phyloP scores from a whole-genome alignment of 495 filamentous ascomycete genomes.

The Annulohypoxylon bovei region DNA sequence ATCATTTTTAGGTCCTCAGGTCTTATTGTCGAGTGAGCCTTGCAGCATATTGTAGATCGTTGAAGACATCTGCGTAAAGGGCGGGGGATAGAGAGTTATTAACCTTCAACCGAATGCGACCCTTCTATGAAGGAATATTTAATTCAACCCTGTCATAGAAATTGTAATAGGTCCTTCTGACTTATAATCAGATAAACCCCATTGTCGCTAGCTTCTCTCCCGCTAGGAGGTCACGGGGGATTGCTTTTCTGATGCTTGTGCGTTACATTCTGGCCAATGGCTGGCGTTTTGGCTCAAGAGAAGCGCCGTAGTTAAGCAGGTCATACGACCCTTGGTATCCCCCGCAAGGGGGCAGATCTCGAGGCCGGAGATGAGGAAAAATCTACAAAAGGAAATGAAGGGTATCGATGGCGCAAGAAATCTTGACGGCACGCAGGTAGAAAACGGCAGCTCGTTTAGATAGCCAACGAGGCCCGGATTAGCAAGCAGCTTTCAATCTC shows the following conservation, averaged over 20 bases:
- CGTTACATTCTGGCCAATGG: conserved; percentile 34
- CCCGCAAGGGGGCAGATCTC: conserved; percentile 41
- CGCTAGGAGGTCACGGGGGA: conserved; percentile 33
- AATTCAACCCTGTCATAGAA: conserved; percentile 25
- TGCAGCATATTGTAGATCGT: conserved; percentile 30
- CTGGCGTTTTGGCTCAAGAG: conserved; percentile 20
- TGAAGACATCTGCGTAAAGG: conserved; percentile 20
- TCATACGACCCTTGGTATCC: conserved; percentile 37
- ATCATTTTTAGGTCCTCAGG: neutral
- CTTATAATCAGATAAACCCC: conserved; percentile 13
- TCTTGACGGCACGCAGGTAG: conserved; percentile 1
- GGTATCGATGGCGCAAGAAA: conserved; percentile 31
- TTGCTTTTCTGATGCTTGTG: conserved; percentile 33
- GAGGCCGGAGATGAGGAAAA: conserved; percentile 35
- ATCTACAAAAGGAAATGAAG: conserved; percentile 26
- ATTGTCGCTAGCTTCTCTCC: conserved; percentile 20
- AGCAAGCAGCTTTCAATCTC: conserved; percentile 20
- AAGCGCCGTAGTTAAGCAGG: conserved; percentile 32
- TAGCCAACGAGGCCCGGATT: conserved; percentile 2
- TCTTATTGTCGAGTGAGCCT: conserved; percentile 17
- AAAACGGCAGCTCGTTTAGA: conserved; percentile 28
- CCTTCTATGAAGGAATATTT: conserved; percentile 36
- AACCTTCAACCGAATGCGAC: conserved; percentile 40
- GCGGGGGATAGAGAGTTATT: conserved; percentile 35
- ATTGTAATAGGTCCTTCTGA: conserved; percentile 25